These are phyloP conservation scores for Calonectria hongkongensis DNA, from an alignment of 2,329 filamentous ascomycete species.

Conservation along the genomic window DNA sequence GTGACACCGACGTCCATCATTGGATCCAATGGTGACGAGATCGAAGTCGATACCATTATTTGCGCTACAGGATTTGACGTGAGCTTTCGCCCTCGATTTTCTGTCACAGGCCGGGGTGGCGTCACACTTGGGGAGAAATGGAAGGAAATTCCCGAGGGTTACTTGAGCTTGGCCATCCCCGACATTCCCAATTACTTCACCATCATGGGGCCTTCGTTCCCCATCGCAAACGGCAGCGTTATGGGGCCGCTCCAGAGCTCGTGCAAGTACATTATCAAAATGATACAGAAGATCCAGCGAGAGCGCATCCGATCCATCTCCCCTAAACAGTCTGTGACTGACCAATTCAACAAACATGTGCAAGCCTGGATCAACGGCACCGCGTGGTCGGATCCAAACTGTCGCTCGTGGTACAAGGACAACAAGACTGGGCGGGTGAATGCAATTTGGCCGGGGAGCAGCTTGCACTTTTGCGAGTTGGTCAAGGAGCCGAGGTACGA, in stretches of 20 bases:
- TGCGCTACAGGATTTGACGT: constrained; percentile 28
- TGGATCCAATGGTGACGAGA: constrained; percentile 11
- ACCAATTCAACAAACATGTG: constrained; percentile 28
- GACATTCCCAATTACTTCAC: constrained; percentile 34
- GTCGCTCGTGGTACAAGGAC: constrained; percentile 33
- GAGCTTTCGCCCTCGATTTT: constrained; percentile 4
- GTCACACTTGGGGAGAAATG: constrained; percentile 23
- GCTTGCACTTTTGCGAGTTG: constrained; percentile 29
- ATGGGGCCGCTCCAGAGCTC: constrained; percentile 29
- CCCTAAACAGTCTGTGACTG: constrained; percentile 21
- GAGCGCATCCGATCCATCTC: constrained; percentile 15
- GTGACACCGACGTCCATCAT: background rate
- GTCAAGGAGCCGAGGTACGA: constrained; percentile 21
- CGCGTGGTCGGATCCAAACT: constrained; percentile 27
- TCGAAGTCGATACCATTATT: constrained; percentile 12
- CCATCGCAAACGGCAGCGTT: constrained; percentile 29
- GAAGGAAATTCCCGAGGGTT: constrained; percentile 25
- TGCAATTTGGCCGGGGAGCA: constrained; percentile 31
- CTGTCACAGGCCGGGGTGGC: constrained; percentile 19
- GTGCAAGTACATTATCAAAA: constrained; percentile 19
- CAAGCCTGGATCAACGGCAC: constrained; percentile 29
- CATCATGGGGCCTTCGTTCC: constrained; percentile 30
- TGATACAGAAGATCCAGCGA: constrained; percentile 33
- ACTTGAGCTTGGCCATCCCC: constrained; percentile 25
- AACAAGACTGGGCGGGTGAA: constrained; percentile 32